phyloP scores from a whole-genome alignment of 345 rosid genomes.

The Lumnitzera littorea region DNA sequence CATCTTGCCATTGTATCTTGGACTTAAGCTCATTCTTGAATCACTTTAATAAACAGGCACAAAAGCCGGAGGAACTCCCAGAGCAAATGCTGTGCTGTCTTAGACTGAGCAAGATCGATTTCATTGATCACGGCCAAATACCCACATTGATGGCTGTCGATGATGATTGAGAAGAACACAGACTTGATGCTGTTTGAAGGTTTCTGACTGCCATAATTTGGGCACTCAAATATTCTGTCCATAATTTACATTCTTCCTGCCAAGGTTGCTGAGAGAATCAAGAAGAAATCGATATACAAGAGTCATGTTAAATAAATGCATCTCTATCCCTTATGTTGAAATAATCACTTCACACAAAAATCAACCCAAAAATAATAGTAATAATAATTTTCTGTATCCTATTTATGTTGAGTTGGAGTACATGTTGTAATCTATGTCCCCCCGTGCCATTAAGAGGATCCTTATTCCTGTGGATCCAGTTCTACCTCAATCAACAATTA shows the following conservation, averaged over 20 bases:
- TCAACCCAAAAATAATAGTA: too few relatives aligned
- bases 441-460: too few relatives aligned
- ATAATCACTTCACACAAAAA: too few relatives aligned
- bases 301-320: background rate
- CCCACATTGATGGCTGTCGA: conserved; percentile 45
- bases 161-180: conserved; percentile 19
- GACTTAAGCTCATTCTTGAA: background rate
- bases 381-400: too few relatives aligned
- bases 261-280: background rate
- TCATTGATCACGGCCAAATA: conserved; percentile 62
- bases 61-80: conserved; percentile 86
- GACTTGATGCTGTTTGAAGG: background rate
- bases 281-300: background rate
- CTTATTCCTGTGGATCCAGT: too few relatives aligned
- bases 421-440: too few relatives aligned
- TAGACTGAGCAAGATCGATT: conserved; percentile 79
- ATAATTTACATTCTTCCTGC: too few relatives aligned
- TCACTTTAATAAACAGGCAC: conserved; percentile 48
- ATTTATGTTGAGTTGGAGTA: too few relatives aligned
- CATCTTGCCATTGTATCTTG: background rate
- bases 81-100: conserved; percentile 77
- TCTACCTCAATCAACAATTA: too few relatives aligned
- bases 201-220: too few relatives aligned
- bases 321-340: too few relatives aligned
- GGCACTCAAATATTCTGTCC: too few relatives aligned